A percentile compares a stretch with the other conserved stretches of the same genome.
Conservation (phyloP, 176 grass and related monocot species). For the Cymbopogon citratus region DNA sequence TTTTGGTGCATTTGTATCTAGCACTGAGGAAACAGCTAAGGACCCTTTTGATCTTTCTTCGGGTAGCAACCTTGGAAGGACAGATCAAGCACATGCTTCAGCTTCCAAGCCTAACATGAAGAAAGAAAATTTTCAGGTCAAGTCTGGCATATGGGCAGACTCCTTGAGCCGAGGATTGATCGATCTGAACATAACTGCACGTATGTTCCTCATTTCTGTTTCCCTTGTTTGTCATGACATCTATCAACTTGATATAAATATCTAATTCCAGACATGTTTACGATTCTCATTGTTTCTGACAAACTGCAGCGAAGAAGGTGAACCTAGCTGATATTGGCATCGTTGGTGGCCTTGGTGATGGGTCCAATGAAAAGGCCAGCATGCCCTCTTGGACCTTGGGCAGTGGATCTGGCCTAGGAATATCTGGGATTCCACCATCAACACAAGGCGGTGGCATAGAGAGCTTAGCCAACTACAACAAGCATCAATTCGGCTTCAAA, state of each 20-base stretch:
- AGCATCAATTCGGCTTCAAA: slow-evolving; percentile 76
- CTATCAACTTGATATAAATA: not conserved
- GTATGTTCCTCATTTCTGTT: slow-evolving; percentile 44
- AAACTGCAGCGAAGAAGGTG: slow-evolving; percentile 90
- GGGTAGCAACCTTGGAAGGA: slow-evolving; percentile 23
- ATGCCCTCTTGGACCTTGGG: slow-evolving; percentile 49
- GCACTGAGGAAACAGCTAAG: slow-evolving; percentile 28
- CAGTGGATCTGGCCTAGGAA: slow-evolving; percentile 35
- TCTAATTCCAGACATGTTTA: slow-evolving; percentile 12
- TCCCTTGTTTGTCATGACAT: not conserved
- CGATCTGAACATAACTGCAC: slow-evolving; percentile 90
- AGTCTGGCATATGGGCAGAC: slow-evolving; percentile 97
- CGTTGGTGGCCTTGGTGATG: slow-evolving; percentile 68
- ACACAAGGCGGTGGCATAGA: slow-evolving; percentile 39
- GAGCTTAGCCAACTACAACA: slow-evolving; percentile 59
- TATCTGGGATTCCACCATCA: slow-evolving; percentile 45
- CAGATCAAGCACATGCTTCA: slow-evolving; percentile 27
- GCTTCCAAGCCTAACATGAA: slow-evolving; percentile 24
- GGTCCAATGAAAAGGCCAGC: slow-evolving; percentile 49
- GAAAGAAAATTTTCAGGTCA: slow-evolving; percentile 84
- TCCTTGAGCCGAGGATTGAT: slow-evolving; percentile 90
- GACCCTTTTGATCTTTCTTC: slow-evolving; percentile 43
- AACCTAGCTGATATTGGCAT: slow-evolving; percentile 85
- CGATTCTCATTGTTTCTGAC: slow-evolving; percentile 4
- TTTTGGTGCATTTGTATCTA: slow-evolving; percentile 56